phyloP scores from a whole-genome alignment of 192 early-diverging fungal genomes.

The Coemansia sp. region DNA sequence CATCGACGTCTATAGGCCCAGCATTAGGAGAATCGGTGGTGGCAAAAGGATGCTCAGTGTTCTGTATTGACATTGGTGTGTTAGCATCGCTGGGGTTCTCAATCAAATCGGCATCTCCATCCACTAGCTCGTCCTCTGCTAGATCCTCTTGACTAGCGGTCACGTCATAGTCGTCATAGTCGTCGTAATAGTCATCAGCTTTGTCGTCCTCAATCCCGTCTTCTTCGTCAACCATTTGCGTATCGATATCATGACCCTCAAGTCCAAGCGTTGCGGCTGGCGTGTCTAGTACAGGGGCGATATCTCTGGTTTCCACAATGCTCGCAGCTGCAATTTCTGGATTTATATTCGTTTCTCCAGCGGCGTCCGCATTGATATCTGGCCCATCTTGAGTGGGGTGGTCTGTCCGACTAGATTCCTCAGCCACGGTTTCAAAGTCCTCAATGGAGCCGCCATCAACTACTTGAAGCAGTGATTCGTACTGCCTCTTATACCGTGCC shows the following conservation, averaged over 20 bases:
- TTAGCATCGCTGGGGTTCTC: slow-evolving; percentile 5
- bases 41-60: neutral
- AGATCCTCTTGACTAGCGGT: neutral
- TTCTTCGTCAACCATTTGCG: too few species aligned
- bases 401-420: neutral
- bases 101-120: neutral
- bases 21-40: neutral
- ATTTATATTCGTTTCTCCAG: too few species aligned
- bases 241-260: too few species aligned
- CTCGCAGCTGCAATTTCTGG: too few species aligned
- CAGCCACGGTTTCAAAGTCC: slow-evolving; percentile 4
- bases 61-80: slow-evolving; percentile 20
- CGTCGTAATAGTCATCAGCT: neutral
- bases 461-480: slow-evolving; percentile 27
- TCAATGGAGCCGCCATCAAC: slow-evolving; percentile 10
- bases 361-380: too few species aligned
- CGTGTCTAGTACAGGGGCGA: too few species aligned
- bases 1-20: slow-evolving; percentile 18
- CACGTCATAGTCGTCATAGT: neutral
- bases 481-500: slow-evolving; percentile 30
- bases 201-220: neutral
- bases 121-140: neutral
- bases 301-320: too few species aligned
- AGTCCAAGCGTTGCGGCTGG: too few species aligned
- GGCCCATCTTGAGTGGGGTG: too few species aligned